Conservation (phyloP, 345 rosid genomes). For the Brassica napus region Da-Ae NC_063442.1:35595501-35596000, state of each 20-base stretch:
- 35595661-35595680: constrained; percentile 89
- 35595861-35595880: constrained; percentile 94
- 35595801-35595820: not conserved
- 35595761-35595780: constrained; percentile 54
- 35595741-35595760: constrained; percentile 87
- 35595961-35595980: constrained; percentile 75
- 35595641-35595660: constrained; percentile 86
- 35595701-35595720: constrained; percentile 76
- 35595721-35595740: constrained; percentile 87
- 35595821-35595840: not conserved
- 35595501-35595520: constrained; percentile 62
- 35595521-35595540: not conserved
- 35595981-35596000: constrained; percentile 85
- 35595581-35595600: not conserved
- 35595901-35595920: constrained; percentile 65
- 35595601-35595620: constrained; percentile 70
- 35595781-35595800: not conserved
- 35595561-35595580: not conserved
- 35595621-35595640: constrained; percentile 66
- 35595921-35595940: constrained; percentile 84
- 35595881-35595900: constrained; percentile 85
- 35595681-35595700: constrained; percentile 89
- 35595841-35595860: constrained; percentile 43
- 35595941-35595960: constrained; percentile 85
- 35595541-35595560: constrained; percentile 5